phyloP scores from a whole-genome alignment of 2,329 filamentous ascomycete species.

The Cryphonectria japonica region DNA sequence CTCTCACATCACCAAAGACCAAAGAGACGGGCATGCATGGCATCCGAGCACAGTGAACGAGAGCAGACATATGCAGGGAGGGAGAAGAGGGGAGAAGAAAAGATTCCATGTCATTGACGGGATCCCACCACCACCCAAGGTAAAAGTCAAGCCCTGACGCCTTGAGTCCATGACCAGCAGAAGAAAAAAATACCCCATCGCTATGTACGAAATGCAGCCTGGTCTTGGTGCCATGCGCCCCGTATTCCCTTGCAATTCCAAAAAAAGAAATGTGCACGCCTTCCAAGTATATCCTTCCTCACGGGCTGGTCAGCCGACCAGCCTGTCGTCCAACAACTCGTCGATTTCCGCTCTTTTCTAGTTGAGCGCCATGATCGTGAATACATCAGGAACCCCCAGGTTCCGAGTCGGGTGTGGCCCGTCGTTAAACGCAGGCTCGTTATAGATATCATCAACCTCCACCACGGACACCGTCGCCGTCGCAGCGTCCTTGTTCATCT shows the following conservation, averaged over 20 bases:
- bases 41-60: neutral
- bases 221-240: neutral
- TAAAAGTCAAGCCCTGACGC: neutral
- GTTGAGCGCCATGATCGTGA: conserved; percentile 44
- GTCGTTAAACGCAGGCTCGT: conserved; percentile 34
- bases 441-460: conserved; percentile 30
- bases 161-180: conserved; percentile 23
- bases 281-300: neutral
- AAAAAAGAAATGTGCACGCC: neutral
- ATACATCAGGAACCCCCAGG: conserved; percentile 44
- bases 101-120: neutral
- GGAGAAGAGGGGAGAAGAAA: neutral
- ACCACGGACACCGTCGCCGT: neutral
- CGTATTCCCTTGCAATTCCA: neutral
- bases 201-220: conserved; percentile 17
- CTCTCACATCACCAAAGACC: neutral
- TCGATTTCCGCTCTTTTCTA: conserved; percentile 29
- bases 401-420: conserved; percentile 38
- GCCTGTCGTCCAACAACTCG: neutral
- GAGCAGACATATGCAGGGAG: neutral
- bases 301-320: neutral
- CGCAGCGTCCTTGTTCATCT: neutral
- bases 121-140: neutral
- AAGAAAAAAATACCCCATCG: conserved; percentile 12
- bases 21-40: neutral